These are phyloP conservation scores for Plantago ovata DNA, from an alignment of 257 asterid species.

Conservation along the genomic window DNA sequence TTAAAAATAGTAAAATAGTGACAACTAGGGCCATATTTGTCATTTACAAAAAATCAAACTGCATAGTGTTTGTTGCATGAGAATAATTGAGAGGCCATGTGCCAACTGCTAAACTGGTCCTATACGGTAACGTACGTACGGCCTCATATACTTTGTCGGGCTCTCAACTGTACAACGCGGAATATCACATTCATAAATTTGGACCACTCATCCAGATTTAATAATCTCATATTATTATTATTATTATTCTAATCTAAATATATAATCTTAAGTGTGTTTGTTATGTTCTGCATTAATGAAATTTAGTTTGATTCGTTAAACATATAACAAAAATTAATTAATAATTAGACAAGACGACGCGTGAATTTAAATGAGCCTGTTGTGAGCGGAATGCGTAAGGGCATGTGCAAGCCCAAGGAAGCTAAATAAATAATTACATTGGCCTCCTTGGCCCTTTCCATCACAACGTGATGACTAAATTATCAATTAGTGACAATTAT, in stretches of 20 bases:
- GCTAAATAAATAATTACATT: no score
- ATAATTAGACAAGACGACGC: not conserved
- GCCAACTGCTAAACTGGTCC: conserved; percentile 14
- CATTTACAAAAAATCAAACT: not conserved
- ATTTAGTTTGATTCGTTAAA: no score
- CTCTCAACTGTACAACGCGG: not conserved
- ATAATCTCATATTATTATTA: not conserved
- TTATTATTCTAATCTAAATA: no score
- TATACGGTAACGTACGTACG: conserved; percentile 16
- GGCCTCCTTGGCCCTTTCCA: no score
- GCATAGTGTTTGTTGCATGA: not conserved
- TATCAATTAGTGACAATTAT: no score
- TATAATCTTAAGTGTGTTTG: no score
- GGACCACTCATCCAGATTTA: not conserved
- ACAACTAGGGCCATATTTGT: not conserved
- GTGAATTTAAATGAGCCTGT: not conserved
- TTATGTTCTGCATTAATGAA: no score
- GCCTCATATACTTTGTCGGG: conserved; percentile 3
- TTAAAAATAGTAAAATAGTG: no score
- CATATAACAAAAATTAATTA: not conserved
- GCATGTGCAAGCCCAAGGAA: no score
- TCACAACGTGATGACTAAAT: no score
- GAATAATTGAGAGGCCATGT: conserved; percentile 8
- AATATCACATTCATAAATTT: not conserved
- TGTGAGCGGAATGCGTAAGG: not conserved